A percentile compares a stretch with the other conserved stretches of the same genome.
Evolutionary conservation across 2,329 filamentous ascomycete genomes (phyloP).

Genomic region (Pleoardoris graminearum): DNA sequence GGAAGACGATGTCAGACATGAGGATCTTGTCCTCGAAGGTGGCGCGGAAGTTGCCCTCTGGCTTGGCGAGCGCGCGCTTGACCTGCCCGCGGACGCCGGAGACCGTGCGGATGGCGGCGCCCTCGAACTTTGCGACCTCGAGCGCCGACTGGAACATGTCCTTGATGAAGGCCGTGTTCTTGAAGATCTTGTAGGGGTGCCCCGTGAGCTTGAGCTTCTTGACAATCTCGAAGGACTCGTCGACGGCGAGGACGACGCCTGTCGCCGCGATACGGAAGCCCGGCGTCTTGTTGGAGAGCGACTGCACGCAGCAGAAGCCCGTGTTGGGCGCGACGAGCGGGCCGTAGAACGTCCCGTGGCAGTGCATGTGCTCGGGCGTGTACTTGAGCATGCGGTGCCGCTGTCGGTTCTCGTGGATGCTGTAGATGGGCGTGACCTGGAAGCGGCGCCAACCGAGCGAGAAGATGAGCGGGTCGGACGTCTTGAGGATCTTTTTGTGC

Average conservation of each 20-base stretch:
- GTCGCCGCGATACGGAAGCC: constrained; percentile 95
- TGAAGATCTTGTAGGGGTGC: constrained; percentile 95
- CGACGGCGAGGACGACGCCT: constrained; percentile 89
- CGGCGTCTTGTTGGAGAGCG: constrained; percentile 78
- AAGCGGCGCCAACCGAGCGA: constrained; percentile 95
- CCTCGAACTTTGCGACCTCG: constrained; percentile 98
- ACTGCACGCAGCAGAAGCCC: constrained; percentile 91
- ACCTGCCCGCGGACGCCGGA: constrained; percentile 95
- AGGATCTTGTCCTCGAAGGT: constrained; percentile 99
- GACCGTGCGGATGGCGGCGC: constrained; percentile 92
- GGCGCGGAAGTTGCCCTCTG: constrained; percentile 92
- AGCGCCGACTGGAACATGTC: constrained; percentile 95
- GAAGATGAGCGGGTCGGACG: constrained; percentile 95
- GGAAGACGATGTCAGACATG: constrained; percentile 93
- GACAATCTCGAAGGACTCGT: constrained; percentile 95
- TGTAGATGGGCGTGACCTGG: constrained; percentile 90
- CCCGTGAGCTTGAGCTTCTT: constrained; percentile 99
- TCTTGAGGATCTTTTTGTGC: constrained; percentile 99
- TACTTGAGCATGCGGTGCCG: constrained; percentile 99
- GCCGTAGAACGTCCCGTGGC: constrained; percentile 93
- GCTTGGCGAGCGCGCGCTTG: constrained; percentile 90
- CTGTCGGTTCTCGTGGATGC: constrained; percentile 89
- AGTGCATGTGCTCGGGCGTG: constrained; percentile 99
- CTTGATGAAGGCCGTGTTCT: constrained; percentile 98
- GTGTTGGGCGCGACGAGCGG: constrained; percentile 95